A percentile compares a stretch with the other conserved stretches of the same genome.
phyloP scores from a whole-genome alignment of 225 moss, liverwort and hornwort species.

The Bryum argenteum region DNA sequence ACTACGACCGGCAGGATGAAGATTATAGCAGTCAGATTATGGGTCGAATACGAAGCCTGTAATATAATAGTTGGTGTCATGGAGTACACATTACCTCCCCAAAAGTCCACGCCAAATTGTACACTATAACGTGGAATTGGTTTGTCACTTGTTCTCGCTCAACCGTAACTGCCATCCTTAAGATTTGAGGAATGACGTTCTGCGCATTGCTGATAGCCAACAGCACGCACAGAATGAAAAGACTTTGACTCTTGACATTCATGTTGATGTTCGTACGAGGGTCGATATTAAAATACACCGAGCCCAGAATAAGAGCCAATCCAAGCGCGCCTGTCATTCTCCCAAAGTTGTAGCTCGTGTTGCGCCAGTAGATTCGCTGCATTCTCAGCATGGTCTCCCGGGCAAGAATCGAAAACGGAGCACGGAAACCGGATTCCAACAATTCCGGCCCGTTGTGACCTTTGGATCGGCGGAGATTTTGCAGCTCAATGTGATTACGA shows the following conservation, averaged over 20 bases:
- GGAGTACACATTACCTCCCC: conserved; percentile 65
- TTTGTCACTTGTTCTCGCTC: conserved; percentile 52
- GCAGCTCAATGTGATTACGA: conserved; percentile 85
- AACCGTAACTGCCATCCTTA: conserved; percentile 28
- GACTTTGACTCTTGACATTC: conserved; percentile 59
- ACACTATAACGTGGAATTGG: conserved; percentile 54
- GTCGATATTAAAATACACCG: conserved; percentile 72
- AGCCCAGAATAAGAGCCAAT: conserved; percentile 68
- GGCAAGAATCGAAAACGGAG: conserved; percentile 47
- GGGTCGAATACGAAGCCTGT: not conserved
- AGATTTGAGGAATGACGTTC: conserved; percentile 71
- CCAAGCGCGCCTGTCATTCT: conserved; percentile 58
- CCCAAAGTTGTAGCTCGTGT: conserved; percentile 81
- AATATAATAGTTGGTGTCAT: conserved; percentile 7
- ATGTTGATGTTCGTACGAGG: conserved; percentile 50
- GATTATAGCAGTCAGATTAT: not conserved
- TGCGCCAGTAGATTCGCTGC: conserved; percentile 82
- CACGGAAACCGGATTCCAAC: conserved; percentile 53
- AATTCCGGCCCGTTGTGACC: conserved; percentile 62
- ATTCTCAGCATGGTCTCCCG: conserved; percentile 45
- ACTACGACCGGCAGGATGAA: conserved; percentile 9
- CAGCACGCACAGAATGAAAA: conserved; percentile 76
- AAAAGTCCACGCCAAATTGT: conserved; percentile 60
- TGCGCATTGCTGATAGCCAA: conserved; percentile 70
- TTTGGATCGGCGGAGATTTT: conserved; percentile 76